phyloP scores from a whole-genome alignment of 192 early-diverging fungal genomes.

The Podila clonocystis region DNA sequence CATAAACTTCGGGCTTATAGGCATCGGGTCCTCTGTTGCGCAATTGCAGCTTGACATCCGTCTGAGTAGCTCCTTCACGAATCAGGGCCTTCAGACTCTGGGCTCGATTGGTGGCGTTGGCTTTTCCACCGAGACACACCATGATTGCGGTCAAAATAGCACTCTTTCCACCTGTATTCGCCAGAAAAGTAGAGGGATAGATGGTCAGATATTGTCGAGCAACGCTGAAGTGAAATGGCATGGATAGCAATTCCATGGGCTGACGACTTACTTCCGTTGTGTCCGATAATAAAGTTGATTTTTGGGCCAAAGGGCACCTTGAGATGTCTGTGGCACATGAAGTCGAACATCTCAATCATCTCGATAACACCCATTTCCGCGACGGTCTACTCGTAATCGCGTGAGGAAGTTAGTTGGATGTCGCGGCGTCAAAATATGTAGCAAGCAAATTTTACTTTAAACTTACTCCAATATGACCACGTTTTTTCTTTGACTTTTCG shows the following conservation, averaged over 20 bases:
- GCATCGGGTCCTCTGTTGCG: slow-evolving; percentile 89
- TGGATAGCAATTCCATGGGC: background rate
- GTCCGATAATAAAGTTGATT: slow-evolving; percentile 97
- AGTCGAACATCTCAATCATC: slow-evolving; percentile 84
- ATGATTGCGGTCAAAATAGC: slow-evolving; percentile 93
- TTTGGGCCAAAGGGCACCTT: slow-evolving; percentile 82
- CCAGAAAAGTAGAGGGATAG: background rate
- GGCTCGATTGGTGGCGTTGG: slow-evolving; percentile 87
- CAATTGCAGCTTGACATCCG: slow-evolving; percentile 74
- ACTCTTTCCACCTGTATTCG: slow-evolving; percentile 84
- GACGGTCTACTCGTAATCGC: slow-evolving; percentile 22
- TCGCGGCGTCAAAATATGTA: background rate
- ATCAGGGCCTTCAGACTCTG: slow-evolving; percentile 80
- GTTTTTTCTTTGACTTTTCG: slow-evolving; percentile 15
- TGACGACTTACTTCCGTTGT: slow-evolving; percentile 84
- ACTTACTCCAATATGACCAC: slow-evolving; percentile 29
- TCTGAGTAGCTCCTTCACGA: slow-evolving; percentile 80
- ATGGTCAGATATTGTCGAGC: background rate
- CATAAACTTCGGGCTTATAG: slow-evolving; percentile 83
- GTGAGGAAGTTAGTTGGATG: background rate
- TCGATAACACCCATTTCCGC: slow-evolving; percentile 83
- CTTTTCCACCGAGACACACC: slow-evolving; percentile 93
- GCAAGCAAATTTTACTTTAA: background rate
- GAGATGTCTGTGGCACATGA: slow-evolving; percentile 94
- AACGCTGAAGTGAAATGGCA: background rate